Base-by-base conservation (phyloP, 306 rosid genomes). In the Morella rubra region DNA sequence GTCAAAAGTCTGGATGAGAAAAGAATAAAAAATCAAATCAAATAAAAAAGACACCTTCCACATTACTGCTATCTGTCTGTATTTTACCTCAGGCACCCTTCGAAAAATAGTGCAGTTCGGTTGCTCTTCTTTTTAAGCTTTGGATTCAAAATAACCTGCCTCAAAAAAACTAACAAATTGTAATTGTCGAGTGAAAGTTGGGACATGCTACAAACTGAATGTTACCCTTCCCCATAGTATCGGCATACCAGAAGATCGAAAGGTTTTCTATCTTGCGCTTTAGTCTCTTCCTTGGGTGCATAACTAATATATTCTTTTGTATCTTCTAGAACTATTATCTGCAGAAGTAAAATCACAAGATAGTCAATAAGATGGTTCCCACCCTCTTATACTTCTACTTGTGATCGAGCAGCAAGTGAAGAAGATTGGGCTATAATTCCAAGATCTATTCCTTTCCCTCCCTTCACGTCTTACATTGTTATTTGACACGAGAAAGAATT, bases 271-370 rank as follows among this genome's bases (percentile, higher is more conserved):
- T 94, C 97, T 92, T 94, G 98, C 58, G 86, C 91, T 73, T 83
- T 79, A 51, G 71, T 83, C 76, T 80, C 95, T 79, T 92, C 92
- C 89, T 90, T 90, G 37, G 89, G 79, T 61, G 87, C 92, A 83
- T 87, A 94, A 74, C 95, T 84, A 45, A 94, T 86, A 71, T 90
- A 91, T 52, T 90, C 96, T 69, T 82, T 77, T 20, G 97, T 90
- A 80, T 94, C 97, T 82, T 94, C 98, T 91, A 92, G 76, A 82
- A 89, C 97, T 67, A 94, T 89, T 53, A 94, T 94, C 98, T 94
- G 89, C 86, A 82, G 5, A 73, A n/a, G 64, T 8, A 71, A 79
- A 76, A 76, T 67, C 11, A 54, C 14, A 70, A 6, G 50, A 42
- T 44, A n/a, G 71, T 65, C 70, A n/a, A 65, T 37, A 65, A 65